Conservation (phyloP, 495 filamentous ascomycete species). For the Coniosporium apollinis region DNA sequence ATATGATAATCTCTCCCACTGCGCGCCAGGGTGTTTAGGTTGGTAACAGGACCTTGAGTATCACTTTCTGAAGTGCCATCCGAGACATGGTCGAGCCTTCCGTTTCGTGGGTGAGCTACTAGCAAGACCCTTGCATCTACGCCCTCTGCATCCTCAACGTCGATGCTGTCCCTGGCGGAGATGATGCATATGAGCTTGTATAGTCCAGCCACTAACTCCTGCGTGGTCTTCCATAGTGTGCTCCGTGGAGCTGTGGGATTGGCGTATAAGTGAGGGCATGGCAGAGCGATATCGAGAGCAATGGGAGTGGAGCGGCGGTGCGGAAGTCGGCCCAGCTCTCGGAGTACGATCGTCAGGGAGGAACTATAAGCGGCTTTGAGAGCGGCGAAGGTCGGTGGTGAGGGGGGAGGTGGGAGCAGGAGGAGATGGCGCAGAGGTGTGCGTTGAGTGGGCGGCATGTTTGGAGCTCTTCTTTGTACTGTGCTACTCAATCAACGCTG, state of each 20-base stretch:
- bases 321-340: constrained; percentile 20
- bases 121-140: constrained; percentile 66
- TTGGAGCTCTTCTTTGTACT: too few species aligned
- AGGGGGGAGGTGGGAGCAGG: constrained; percentile 39
- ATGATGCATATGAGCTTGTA: constrained; percentile 62
- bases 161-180: constrained; percentile 40
- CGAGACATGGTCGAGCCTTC: constrained; percentile 21
- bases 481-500: too few species aligned
- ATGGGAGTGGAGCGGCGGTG: constrained; percentile 12
- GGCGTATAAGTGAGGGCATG: constrained; percentile 34
- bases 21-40: constrained; percentile 46
- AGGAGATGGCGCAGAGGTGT: constrained; percentile 24
- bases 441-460: too few species aligned
- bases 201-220: constrained; percentile 53
- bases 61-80: constrained; percentile 12
- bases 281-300: constrained; percentile 37
- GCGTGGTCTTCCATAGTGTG: constrained; percentile 41
- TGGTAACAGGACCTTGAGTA: constrained; percentile 39
- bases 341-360: constrained; percentile 33
- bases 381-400: constrained; percentile 25
- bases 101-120: constrained; percentile 36
- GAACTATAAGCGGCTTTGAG: constrained; percentile 41
- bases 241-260: constrained; percentile 29
- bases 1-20: constrained; percentile 50
- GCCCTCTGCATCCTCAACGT: constrained; percentile 50